Evolutionary conservation across 2,329 filamentous ascomycete genomes (phyloP), one percentile per base, ranked within the genome.

Genomic region (Onygenales sp.): DNA sequence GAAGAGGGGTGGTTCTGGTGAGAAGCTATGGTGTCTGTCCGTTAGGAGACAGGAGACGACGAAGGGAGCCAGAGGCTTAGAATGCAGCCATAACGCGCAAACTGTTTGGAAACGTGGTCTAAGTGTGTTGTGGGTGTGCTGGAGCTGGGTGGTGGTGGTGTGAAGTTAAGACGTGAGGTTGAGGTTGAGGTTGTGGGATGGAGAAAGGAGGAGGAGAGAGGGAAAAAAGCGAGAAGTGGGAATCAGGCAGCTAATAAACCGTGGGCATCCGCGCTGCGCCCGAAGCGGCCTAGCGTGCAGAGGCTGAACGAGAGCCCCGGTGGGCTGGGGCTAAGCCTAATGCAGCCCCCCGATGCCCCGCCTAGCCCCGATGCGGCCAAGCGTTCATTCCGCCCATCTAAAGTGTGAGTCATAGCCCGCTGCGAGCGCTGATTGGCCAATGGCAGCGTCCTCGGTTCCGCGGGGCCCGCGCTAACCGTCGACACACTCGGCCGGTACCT

Each of bases 11-110:
- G n/a, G 10, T 36, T 35, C 61, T 63, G 58, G 57, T 56, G 60
- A 55, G 68, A 63, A 69, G 64, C 61, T 67, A 74, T 73, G 53
- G 57, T 74, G 71, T 68, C 70, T 66, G 65, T 66, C 64, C 67
- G 65, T 54, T 54, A 55, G 59, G 65, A 69, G 67, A 70, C 66
- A 64, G 62, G 61, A 49, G 57, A 53, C 60, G 54, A 52, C 5
- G 57, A 58, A 59, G 56, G 60, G 54, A 57, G 56, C 60, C 60
- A 55, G 46, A 55, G 50, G 63, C 62, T 69, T 74, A 74, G 62
- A 67, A 67, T 60, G 66, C 60, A 59, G 59, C 68, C 71, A 75
- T 75, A 52, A 58, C 54, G 52, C 49, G 59, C 53, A 60, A 58
- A 51, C 55, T 62, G 57, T 61, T 55, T 59, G 46, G 55, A 50